Conservation (phyloP, 768 basidiomycete species). For the Sutorius australiensis region DNA sequence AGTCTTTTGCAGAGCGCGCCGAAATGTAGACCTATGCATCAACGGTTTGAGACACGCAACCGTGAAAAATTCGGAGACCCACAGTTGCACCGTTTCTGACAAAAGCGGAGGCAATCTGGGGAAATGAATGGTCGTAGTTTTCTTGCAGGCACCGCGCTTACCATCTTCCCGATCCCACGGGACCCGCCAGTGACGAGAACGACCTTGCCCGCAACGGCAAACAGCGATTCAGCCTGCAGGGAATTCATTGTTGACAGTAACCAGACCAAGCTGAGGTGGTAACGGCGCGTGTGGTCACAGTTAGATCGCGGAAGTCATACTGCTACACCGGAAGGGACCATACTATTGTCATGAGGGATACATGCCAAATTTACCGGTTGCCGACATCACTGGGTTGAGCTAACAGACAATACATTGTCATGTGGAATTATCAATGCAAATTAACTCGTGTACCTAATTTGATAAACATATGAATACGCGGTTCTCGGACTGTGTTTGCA, state of each 20-base stretch:
- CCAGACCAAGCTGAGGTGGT: background rate
- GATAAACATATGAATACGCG: constrained; percentile 23
- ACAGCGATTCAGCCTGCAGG: constrained; percentile 37
- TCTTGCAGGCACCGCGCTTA: constrained; percentile 19
- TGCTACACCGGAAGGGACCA: background rate
- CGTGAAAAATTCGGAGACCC: background rate
- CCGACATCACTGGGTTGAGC: constrained; percentile 5
- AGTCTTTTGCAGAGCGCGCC: constrained; percentile 51
- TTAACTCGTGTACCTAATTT: constrained; percentile 24
- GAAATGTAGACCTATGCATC: constrained; percentile 54
- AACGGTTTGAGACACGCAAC: constrained; percentile 10
- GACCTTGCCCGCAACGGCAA: constrained; percentile 49
- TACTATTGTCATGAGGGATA: constrained; percentile 20
- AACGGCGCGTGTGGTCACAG: background rate
- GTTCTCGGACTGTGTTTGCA: constrained; percentile 7
- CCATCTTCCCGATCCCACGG: constrained; percentile 65
- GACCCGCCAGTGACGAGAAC: constrained; percentile 67
- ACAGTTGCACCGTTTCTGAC: constrained; percentile 60
- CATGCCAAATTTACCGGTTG: constrained; percentile 5
- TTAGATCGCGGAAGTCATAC: constrained; percentile 1
- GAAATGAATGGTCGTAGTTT: constrained; percentile 7
- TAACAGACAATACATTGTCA: constrained; percentile 7
- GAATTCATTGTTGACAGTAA: constrained; percentile 31
- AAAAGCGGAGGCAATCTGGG: constrained; percentile 60
- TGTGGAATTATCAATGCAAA: constrained; percentile 15